These are phyloP conservation scores for Nicotiana noctiflora DNA, from an alignment of 257 asterid species.

Conservation along the genomic window DNA sequence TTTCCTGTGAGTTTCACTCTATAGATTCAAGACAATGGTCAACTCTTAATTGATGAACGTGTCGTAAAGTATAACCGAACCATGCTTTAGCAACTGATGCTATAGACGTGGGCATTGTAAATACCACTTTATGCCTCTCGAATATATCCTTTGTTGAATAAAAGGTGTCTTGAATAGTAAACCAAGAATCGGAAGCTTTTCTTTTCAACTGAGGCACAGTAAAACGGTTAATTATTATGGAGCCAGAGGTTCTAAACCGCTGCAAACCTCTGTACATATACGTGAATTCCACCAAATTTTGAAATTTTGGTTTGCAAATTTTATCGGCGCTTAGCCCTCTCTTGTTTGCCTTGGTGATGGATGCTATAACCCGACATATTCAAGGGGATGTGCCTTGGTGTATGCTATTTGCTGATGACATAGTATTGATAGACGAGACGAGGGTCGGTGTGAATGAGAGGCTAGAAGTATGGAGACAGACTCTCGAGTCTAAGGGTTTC, in stretches of 20 bases:
- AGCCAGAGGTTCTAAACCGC: slow-evolving; percentile 54
- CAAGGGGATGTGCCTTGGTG: too few relatives aligned
- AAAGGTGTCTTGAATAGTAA: slow-evolving; percentile 66
- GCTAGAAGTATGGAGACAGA: too few relatives aligned
- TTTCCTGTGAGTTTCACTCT: too few relatives aligned
- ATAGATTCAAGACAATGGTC: slow-evolving; percentile 75
- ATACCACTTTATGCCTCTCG: slow-evolving; percentile 85
- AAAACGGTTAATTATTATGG: slow-evolving; percentile 26
- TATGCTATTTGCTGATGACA: too few relatives aligned
- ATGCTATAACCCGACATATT: too few relatives aligned
- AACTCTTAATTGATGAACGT: slow-evolving; percentile 62
- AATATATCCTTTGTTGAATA: slow-evolving; percentile 67
- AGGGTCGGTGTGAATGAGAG: too few relatives aligned
- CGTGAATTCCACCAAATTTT: not conserved
- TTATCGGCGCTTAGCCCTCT: too few relatives aligned
- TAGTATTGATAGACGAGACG: too few relatives aligned
- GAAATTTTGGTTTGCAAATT: not conserved
- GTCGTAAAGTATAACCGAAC: slow-evolving; percentile 76
- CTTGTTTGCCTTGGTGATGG: too few relatives aligned
- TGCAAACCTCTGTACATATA: slow-evolving; percentile 37
- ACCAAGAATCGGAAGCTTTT: slow-evolving; percentile 48
- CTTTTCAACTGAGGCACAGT: slow-evolving; percentile 36
- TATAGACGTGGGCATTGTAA: slow-evolving; percentile 71
- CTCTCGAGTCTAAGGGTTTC: too few relatives aligned
- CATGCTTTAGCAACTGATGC: slow-evolving; percentile 85